These are phyloP conservation scores for Thelephora aurantiotincta DNA, from an alignment of 768 basidiomycete genomes.

Conservation along the genomic window DNA sequence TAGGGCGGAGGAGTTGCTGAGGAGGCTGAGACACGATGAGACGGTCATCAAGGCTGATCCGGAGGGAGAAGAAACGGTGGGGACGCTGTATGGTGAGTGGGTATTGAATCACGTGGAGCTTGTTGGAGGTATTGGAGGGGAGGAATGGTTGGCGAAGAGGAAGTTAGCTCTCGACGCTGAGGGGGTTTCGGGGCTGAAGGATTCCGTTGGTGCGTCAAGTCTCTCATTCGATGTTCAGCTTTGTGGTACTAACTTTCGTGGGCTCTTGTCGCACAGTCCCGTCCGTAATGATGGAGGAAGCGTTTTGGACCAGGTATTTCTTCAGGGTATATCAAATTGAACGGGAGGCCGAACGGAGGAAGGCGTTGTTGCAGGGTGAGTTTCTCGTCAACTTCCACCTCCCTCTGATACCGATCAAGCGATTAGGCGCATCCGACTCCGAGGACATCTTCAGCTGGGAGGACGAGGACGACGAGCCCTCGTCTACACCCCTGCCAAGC, in stretches of 20 bases:
- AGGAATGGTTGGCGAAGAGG: constrained; percentile 41
- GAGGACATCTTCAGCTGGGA: constrained; percentile 94
- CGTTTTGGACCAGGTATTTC: constrained; percentile 85
- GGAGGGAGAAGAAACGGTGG: constrained; percentile 39
- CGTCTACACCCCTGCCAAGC: constrained; percentile 10
- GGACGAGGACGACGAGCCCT: constrained; percentile 68
- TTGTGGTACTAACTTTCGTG: neutral
- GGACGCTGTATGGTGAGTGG: constrained; percentile 47
- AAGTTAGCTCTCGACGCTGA: constrained; percentile 22
- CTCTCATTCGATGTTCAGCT: neutral
- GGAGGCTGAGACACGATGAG: constrained; percentile 60
- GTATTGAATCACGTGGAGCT: constrained; percentile 33
- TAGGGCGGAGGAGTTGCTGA: constrained; percentile 65
- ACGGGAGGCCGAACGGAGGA: constrained; percentile 65
- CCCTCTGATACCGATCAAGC: neutral
- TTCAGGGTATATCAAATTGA: constrained; percentile 78
- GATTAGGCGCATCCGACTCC: constrained; percentile 40
- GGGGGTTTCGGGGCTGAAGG: constrained; percentile 24
- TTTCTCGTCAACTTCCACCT: constrained; percentile 6
- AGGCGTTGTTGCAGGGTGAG: constrained; percentile 58
- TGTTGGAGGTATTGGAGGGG: constrained; percentile 42
- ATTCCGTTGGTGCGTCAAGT: constrained; percentile 26
- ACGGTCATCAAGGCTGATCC: constrained; percentile 69
- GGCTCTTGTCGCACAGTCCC: constrained; percentile 40
- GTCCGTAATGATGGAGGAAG: constrained; percentile 39